phyloP scores from a whole-genome alignment of 1,284 basidiomycete species.

The Papiliotrema nemorosa region DNA sequence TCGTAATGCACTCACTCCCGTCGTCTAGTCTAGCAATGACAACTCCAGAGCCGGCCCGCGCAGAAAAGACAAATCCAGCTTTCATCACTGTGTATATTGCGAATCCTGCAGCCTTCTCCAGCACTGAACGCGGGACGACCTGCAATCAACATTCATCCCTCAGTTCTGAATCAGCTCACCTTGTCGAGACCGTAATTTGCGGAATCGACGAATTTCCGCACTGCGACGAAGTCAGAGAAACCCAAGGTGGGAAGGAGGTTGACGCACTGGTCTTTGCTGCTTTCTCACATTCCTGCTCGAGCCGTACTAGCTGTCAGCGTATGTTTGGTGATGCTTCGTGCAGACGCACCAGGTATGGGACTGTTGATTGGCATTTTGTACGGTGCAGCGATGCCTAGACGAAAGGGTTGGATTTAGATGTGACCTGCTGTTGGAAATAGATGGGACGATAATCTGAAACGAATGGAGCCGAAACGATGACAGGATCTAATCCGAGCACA shows the following conservation, averaged over 20 bases:
- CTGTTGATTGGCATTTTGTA: background rate
- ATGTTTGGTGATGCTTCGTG: background rate
- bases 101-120: slow-evolving; percentile 52
- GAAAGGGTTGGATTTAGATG: too few species aligned
- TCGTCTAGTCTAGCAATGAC: slow-evolving; percentile 83
- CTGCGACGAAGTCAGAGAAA: slow-evolving; percentile 10
- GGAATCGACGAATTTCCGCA: slow-evolving; percentile 49
- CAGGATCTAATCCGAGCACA: too few species aligned
- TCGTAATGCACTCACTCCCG: slow-evolving; percentile 61
- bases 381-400: too few species aligned
- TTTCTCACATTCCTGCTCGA: slow-evolving; percentile 56
- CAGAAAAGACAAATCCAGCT: slow-evolving; percentile 57
- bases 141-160: slow-evolving; percentile 13
- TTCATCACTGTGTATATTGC: slow-evolving; percentile 58
- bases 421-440: too few species aligned
- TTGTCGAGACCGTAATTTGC: slow-evolving; percentile 51
- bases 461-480: too few species aligned
- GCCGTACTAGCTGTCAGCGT: slow-evolving; percentile 35
- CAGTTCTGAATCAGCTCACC: slow-evolving; percentile 26
- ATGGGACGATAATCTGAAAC: too few species aligned
- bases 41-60: slow-evolving; percentile 77
- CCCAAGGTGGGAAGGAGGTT: background rate
- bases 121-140: slow-evolving; percentile 49
- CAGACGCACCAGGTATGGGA: background rate
- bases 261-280: slow-evolving; percentile 52